A percentile compares a stretch with the other conserved stretches of the same genome.
These are phyloP conservation scores for Aspergillus quadrilineatus DNA, from an alignment of 2,329 filamentous ascomycete genomes.

Conservation along the genomic window DNA sequence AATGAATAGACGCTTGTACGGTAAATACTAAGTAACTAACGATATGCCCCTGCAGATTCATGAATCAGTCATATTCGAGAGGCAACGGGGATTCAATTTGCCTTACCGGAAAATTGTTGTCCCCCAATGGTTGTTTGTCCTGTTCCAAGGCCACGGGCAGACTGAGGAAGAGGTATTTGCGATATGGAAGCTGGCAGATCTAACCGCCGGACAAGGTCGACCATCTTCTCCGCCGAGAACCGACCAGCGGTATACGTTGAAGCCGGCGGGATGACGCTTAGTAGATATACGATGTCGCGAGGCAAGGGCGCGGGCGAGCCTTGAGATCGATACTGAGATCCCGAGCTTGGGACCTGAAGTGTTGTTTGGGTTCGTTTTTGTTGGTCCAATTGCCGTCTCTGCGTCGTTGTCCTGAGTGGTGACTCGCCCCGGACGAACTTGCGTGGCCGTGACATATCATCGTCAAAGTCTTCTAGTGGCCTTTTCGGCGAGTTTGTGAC, in stretches of 20 bases:
- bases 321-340: conserved; percentile 51
- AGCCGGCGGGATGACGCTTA: conserved; percentile 73
- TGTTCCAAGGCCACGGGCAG: conserved; percentile 30
- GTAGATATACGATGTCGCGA: conserved; percentile 60
- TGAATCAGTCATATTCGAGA: conserved; percentile 8
- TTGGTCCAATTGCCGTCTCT: conserved; percentile 79
- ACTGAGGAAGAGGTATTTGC: conserved; percentile 39
- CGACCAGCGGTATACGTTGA: conserved; percentile 69
- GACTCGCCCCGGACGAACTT: conserved; percentile 89
- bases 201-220: conserved; percentile 69
- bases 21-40: conserved; percentile 13
- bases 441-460: conserved; percentile 70
- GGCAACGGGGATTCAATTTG: not conserved
- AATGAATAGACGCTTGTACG: not conserved
- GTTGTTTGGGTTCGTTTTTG: conserved; percentile 53
- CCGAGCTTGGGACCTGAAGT: conserved; percentile 28
- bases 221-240: conserved; percentile 69
- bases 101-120: conserved; percentile 37
- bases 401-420: conserved; percentile 78
- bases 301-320: conserved; percentile 66
- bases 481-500: conserved; percentile 52
- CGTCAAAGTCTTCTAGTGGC: conserved; percentile 70
- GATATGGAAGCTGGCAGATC: conserved; percentile 58
- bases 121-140: conserved; percentile 22
- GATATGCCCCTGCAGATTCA: conserved; percentile 14